These are phyloP conservation scores for Aspergillus kassunensis DNA, from an alignment of 495 filamentous ascomycete species.

Conservation along the genomic window DNA sequence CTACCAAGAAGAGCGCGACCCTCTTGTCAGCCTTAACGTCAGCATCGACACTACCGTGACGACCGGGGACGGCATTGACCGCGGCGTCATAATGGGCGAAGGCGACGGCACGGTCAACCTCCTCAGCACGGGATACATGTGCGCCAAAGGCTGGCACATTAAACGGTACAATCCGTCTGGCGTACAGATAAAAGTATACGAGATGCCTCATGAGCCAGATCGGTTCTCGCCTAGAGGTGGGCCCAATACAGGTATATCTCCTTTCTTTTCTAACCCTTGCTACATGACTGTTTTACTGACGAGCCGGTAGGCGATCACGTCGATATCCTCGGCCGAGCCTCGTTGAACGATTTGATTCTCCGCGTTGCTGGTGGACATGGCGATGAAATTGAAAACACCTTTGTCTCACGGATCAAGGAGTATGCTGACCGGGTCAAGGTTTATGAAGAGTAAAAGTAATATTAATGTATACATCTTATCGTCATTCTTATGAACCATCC, in stretches of 20 bases:
- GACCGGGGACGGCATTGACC: slow-evolving; percentile 64
- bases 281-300: neutral
- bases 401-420: slow-evolving; percentile 73
- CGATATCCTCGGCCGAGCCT: slow-evolving; percentile 86
- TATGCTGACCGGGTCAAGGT: slow-evolving; percentile 80
- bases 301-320: slow-evolving; percentile 73
- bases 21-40: slow-evolving; percentile 65
- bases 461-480: neutral
- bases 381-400: slow-evolving; percentile 69
- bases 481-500: neutral
- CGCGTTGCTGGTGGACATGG: slow-evolving; percentile 86
- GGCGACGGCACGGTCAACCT: slow-evolving; percentile 94
- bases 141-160: slow-evolving; percentile 84
- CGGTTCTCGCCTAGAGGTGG: slow-evolving; percentile 86
- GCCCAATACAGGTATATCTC: slow-evolving; percentile 72
- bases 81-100: slow-evolving; percentile 87
- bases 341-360: slow-evolving; percentile 86
- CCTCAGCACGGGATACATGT: slow-evolving; percentile 92
- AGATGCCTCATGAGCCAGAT: slow-evolving; percentile 96
- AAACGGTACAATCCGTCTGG: slow-evolving; percentile 89
- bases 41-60: slow-evolving; percentile 85
- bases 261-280: neutral
- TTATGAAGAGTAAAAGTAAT: slow-evolving; percentile 47
- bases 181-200: slow-evolving; percentile 74
- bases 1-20: slow-evolving; percentile 71